Evolutionary conservation across 345 rosid genomes (phyloP).

Genomic region (Populus simonii): DNA sequence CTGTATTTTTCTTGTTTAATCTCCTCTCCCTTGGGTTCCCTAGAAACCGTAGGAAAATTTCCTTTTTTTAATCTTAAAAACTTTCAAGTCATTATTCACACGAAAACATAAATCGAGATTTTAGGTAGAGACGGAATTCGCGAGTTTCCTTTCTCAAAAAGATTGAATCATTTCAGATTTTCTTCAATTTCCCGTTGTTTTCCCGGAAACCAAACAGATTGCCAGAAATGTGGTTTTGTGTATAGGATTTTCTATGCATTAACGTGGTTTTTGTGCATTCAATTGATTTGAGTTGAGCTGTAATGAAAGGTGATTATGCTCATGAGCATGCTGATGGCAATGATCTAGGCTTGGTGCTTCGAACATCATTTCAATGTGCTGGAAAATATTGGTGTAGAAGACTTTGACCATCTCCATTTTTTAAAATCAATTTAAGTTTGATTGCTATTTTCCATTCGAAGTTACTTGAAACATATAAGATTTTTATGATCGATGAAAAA

Average conservation of each 20-base stretch:
- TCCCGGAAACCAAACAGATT: background rate
- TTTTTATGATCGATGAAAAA: background rate
- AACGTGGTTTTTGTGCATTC: background rate
- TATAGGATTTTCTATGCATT: too few relatives aligned
- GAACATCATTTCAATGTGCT: too few relatives aligned
- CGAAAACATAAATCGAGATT: background rate
- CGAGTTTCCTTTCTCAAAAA: background rate
- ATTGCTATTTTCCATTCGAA: too few relatives aligned
- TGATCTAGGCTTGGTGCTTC: too few relatives aligned
- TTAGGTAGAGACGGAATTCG: too few relatives aligned
- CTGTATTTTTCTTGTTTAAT: background rate
- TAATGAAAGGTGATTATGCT: background rate
- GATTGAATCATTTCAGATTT: background rate
- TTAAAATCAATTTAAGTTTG: too few relatives aligned
- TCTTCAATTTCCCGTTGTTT: background rate
- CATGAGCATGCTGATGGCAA: background rate
- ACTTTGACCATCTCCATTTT: too few relatives aligned
- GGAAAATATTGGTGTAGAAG: too few relatives aligned
- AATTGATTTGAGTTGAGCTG: background rate
- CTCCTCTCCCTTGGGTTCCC: constrained; percentile 1
- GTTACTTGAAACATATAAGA: too few relatives aligned
- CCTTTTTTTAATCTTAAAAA: background rate
- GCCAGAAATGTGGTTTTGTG: background rate
- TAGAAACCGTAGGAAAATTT: background rate
- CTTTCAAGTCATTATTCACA: background rate